Base-by-base conservation (phyloP, 1,284 basidiomycete species). In the Malassezia pachydermatis region DNA sequence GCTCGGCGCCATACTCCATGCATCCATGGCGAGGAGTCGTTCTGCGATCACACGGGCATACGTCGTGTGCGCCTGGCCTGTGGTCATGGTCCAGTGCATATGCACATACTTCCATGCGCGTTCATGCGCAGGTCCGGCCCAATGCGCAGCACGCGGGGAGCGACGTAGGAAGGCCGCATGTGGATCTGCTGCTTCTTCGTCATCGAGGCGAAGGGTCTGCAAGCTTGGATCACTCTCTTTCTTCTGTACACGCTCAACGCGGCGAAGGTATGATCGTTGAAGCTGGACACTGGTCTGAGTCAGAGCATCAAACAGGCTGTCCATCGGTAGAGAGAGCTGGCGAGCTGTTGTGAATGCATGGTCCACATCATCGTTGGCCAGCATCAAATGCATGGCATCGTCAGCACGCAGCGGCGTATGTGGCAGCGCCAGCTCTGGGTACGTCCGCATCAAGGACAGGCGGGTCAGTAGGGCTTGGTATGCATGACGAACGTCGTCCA, bases 71-170 rank as follows among this genome's bases (percentile, higher is more conserved):
- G 76, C 76, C 68, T 94, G 88, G 5, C 17, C 28, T 20, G 23
- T 19, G 64, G 90, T 80, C 41, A 83, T 80, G 48, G 81, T 79
- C 45, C 96, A 76, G 20, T 84, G 79, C 58, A 82, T 77, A 54
- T 85, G 83, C 40, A 98, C 78, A 70, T 88, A 90, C 62, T 84
- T 78, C 85, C 89, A 88, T 2, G 84, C 88, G 51, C 86, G 80
- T 54, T 87, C 83, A 16, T 82, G 78, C 22, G 82, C 77, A 1
- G 83, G 79, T 1, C 89, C 89, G 30, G 82, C 77, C 82, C 90
- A 92, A 1, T 84, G 83, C 1, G 81, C 57, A 16, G 60, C 58
- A 46, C 62, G 59, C 14, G 63, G 55, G 16, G 61, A 64, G 6
- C 50, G 38, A 22, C 41, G 46, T 34, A 70, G 34, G 45, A 67